A percentile compares a stretch with the other conserved stretches of the same genome.
phyloP scores from a whole-genome alignment of 495 filamentous ascomycete species.

The Jackrogersella multiformis region DNA sequence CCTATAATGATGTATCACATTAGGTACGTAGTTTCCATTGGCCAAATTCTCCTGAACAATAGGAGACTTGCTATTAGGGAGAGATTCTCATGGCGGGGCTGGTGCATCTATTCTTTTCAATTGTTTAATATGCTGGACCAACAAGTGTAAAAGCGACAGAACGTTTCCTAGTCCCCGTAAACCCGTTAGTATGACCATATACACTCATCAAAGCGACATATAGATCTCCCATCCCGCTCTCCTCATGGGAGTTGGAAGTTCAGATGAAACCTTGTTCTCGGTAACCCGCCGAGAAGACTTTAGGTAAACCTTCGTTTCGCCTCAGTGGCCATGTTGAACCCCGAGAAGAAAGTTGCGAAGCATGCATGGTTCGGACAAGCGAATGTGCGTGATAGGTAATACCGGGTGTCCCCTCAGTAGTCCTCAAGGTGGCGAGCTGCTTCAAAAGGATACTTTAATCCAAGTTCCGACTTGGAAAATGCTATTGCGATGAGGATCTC shows the following conservation, averaged over 20 bases:
- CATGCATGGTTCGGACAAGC: constrained; percentile 10
- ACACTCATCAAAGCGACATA: background rate
- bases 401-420: background rate
- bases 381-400: background rate
- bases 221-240: too few relatives aligned
- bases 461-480: background rate
- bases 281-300: background rate
- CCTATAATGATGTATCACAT: too few relatives aligned
- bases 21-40: too few relatives aligned
- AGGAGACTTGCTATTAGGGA: too few relatives aligned
- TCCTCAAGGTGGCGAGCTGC: background rate
- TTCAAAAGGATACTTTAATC: background rate
- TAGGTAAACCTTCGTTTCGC: background rate
- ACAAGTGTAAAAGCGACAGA: background rate
- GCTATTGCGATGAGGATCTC: too few relatives aligned
- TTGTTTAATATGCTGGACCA: background rate
- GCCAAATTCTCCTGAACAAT: too few relatives aligned
- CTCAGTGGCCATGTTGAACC: background rate
- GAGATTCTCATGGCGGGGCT: background rate
- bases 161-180: background rate
- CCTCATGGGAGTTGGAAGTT: too few relatives aligned
- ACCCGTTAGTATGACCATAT: background rate
- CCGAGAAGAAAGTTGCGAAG: constrained; percentile 6
- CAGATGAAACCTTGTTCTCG: background rate
- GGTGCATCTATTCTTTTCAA: background rate